These are phyloP conservation scores for Hericium coralloides DNA, from an alignment of 768 basidiomycete genomes.

Conservation along the genomic window DNA sequence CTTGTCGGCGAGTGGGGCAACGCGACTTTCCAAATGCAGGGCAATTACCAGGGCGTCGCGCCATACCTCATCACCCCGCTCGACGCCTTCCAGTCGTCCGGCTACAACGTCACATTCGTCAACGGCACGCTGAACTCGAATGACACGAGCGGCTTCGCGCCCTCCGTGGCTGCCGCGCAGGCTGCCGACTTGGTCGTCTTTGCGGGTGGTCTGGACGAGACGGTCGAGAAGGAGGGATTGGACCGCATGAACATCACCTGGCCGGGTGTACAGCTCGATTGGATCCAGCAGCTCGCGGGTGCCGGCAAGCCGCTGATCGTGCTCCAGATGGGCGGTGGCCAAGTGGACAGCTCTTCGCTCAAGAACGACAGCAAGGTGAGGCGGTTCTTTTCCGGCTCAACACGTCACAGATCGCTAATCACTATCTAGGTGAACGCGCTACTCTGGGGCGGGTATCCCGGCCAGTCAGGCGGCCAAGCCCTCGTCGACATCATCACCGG, in stretches of 20 bases:
- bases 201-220: slow-evolving; percentile 45
- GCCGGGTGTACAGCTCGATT: slow-evolving; percentile 47
- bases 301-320: slow-evolving; percentile 44
- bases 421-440: slow-evolving; percentile 39
- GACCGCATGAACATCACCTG: slow-evolving; percentile 43
- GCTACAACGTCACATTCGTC: slow-evolving; percentile 36
- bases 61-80: slow-evolving; percentile 49
- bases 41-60: slow-evolving; percentile 46
- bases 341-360: slow-evolving; percentile 39
- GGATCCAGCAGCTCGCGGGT: slow-evolving; percentile 35
- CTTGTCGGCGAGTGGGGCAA: slow-evolving; percentile 53
- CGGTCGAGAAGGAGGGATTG: slow-evolving; percentile 36
- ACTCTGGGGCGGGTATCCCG: slow-evolving; percentile 50
- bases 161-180: slow-evolving; percentile 31
- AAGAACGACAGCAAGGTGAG: slow-evolving; percentile 31
- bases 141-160: slow-evolving; percentile 39
- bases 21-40: slow-evolving; percentile 47
- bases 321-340: slow-evolving; percentile 49
- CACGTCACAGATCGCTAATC: neutral
- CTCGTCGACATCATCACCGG: slow-evolving; percentile 44
- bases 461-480: slow-evolving; percentile 46
- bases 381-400: neutral
- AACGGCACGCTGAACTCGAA: slow-evolving; percentile 33
- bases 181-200: slow-evolving; percentile 43
- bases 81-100: slow-evolving; percentile 37